Conservation (phyloP, 257 asterid species). For the Ilex aquifolium region DNA sequence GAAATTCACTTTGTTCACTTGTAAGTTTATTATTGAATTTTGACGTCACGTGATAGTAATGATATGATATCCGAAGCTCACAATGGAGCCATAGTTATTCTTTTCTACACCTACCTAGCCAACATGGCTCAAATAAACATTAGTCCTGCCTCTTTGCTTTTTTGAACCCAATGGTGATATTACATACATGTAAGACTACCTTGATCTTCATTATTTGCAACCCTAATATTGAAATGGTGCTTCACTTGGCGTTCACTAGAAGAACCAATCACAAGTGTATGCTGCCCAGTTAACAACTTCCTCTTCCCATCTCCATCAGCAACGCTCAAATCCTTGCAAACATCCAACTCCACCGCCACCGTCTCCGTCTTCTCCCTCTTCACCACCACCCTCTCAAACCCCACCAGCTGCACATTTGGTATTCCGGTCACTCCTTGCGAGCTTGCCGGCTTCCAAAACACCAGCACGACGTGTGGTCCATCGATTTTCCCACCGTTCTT, state of each 20-base stretch:
- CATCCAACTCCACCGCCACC: slow-evolving; percentile 14
- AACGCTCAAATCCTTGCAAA: slow-evolving; percentile 27
- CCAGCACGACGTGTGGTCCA: slow-evolving; percentile 23
- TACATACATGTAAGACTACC: background rate
- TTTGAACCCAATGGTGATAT: no score
- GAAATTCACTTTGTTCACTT: no score
- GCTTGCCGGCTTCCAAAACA: slow-evolving; percentile 26
- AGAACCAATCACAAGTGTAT: slow-evolving; percentile 17
- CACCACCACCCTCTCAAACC: slow-evolving; percentile 22
- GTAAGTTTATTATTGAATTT: no score
- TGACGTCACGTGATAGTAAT: no score
- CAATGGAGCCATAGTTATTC: no score
- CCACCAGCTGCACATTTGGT: slow-evolving; percentile 23
- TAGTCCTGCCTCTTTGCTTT: no score
- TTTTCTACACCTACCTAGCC: no score
- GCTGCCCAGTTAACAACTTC: slow-evolving; percentile 17
- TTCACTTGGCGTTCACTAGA: slow-evolving; percentile 17
- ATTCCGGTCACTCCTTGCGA: slow-evolving; percentile 4
- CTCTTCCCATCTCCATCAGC: slow-evolving; percentile 19
- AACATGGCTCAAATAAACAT: no score
- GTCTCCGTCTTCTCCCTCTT: slow-evolving; percentile 5
- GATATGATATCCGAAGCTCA: no score
- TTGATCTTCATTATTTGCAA: background rate
- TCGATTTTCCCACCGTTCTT: slow-evolving; percentile 19
- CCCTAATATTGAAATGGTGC: slow-evolving; percentile 13